Conservation (phyloP, 2,329 filamentous ascomycete genomes). For the Fusarium anthophilum region DNA sequence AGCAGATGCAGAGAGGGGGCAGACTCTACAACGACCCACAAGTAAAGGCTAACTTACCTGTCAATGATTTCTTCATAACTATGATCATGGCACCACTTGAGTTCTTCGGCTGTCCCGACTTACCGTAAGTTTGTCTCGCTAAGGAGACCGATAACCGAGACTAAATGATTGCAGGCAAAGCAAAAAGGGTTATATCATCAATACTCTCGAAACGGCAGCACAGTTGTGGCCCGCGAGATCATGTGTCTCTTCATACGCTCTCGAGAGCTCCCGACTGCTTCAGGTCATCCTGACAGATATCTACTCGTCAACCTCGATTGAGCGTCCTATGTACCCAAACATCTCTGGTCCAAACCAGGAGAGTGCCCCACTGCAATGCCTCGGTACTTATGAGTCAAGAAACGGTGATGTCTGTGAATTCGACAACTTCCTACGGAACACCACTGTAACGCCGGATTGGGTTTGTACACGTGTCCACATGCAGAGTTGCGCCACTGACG, state of each 20-base stretch:
- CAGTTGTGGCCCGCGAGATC: slow-evolving; percentile 5
- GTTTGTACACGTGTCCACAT: background rate
- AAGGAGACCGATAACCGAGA: fast-evolving
- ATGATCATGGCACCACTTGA: slow-evolving; percentile 11
- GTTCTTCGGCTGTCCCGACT: slow-evolving; percentile 4
- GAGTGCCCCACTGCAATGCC: fast-evolving
- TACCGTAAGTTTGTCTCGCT: background rate
- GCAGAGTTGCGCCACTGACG: background rate
- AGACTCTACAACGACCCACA: slow-evolving; percentile 4
- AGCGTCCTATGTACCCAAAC: background rate
- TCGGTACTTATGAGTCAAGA: background rate
- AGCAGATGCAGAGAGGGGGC: slow-evolving; percentile 16
- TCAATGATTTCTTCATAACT: slow-evolving; percentile 6
- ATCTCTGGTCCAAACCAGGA: too few species aligned
- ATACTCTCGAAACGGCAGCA: background rate
- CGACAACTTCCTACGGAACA: background rate
- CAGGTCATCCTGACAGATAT: background rate
- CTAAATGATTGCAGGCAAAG: background rate
- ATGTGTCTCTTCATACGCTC: background rate
- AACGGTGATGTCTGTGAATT: background rate
- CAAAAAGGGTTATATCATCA: background rate
- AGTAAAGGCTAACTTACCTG: background rate
- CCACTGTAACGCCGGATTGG: background rate
- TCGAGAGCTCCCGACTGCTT: background rate
- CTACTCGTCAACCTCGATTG: background rate